Conservation (phyloP, 495 filamentous ascomycete genomes). For the Aspergillus haitiensis region DNA sequence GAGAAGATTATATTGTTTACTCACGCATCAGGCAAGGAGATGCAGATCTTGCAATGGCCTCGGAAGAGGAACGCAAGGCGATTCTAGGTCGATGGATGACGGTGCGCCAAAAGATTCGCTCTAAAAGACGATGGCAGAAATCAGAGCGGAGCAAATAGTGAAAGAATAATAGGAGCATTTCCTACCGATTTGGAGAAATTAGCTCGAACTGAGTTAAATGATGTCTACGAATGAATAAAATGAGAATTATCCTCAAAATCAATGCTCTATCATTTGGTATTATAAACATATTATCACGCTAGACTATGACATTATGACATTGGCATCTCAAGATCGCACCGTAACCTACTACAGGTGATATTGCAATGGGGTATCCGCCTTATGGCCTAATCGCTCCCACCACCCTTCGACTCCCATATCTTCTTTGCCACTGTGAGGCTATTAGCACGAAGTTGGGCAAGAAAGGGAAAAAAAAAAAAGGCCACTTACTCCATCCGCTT, state of each 20-base stretch:
- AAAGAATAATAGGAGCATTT: neutral
- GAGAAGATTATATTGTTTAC: slow-evolving; percentile 66
- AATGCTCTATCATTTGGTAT: too few species aligned
- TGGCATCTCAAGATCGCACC: neutral
- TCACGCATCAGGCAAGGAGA: slow-evolving; percentile 67
- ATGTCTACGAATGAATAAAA: too few species aligned
- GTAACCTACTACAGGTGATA: slow-evolving; percentile 35
- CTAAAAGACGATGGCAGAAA: neutral
- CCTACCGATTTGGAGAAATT: too few species aligned
- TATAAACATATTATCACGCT: neutral
- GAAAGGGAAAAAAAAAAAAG: neutral
- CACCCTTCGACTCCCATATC: slow-evolving; percentile 53
- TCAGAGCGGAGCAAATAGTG: neutral
- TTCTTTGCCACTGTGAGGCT: slow-evolving; percentile 37
- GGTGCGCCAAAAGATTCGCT: slow-evolving; percentile 4
- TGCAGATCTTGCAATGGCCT: slow-evolving; percentile 53
- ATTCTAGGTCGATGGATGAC: slow-evolving; percentile 60
- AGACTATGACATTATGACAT: too few species aligned
- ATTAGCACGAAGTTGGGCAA: slow-evolving; percentile 20
- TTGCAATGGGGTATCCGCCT: slow-evolving; percentile 31
- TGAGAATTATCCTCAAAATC: too few species aligned
- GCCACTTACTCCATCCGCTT: slow-evolving; percentile 47
- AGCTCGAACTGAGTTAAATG: too few species aligned
- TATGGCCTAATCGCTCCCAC: slow-evolving; percentile 45
- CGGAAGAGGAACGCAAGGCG: slow-evolving; percentile 54